Base-by-base conservation (phyloP, 1,139 yeast genomes). In the Petasospora fabianii region DNA sequence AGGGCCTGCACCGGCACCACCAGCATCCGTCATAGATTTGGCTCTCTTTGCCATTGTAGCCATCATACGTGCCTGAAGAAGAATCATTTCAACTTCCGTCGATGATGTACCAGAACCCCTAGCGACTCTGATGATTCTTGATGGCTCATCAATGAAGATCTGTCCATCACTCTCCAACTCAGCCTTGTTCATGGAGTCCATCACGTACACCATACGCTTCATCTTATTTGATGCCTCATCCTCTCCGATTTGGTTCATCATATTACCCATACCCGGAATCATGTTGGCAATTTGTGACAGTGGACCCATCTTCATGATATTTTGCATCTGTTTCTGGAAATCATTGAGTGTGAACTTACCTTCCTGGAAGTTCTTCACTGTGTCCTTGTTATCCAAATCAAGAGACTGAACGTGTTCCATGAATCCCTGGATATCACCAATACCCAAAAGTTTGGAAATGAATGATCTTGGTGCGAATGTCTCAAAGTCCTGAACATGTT, bases 271-370 rank as follows among this genome's bases (percentile, higher is more conserved):
- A n/a, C 92, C 94, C 0, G 98, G 98, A 46, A 94, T 82, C 97
- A 90, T 90, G 42, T 85, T 79, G 8, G 97, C 97, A 49, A 92
- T 84, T 59, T 90, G 90, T 19, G 95, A 80, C 39, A 92, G 66
- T 5, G 97, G 97, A 2, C 98, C 98, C 95, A 92, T 85, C 61
- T 92, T 92, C 76, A 90, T 73, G 54, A 94, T 84, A 53, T 90
- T 92, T 58, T 84, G 84, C 95, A 92, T 85, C 63, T 92, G 98
- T 42, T 92, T 86, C 58, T 94, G 92, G 66, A 92, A 78, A 65
- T 92, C 97, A 45, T 87, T 73, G 41, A 92, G 71, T 0, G 98
- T 88, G 62, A 92, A 92, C 54, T 86, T 88, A 44, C 98, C 98
- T 60, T 92, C 95, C 63, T 87, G 90, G 60, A 92, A 77, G 63